Conservation (phyloP, 345 rosid genomes). For the Salix arbutifolia region DNA sequence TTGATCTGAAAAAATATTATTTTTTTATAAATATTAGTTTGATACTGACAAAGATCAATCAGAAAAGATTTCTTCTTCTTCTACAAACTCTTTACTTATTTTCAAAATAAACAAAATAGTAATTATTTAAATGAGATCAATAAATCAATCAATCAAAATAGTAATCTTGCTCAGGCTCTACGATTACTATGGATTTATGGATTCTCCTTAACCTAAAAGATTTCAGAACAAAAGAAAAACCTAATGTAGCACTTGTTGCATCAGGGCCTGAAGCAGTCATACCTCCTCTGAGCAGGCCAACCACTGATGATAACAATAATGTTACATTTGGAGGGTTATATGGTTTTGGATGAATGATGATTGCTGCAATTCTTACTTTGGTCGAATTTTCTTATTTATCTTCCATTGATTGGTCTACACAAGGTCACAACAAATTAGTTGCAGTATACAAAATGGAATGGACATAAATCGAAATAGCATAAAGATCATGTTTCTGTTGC, state of each 20-base stretch:
- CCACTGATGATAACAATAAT: not conserved
- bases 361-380: not conserved
- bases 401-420: not conserved
- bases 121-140: too few relatives aligned
- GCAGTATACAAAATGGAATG: slow-evolving; percentile 16
- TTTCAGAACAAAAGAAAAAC: not conserved
- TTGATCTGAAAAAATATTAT: too few relatives aligned
- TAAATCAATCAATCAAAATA: too few relatives aligned
- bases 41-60: too few relatives aligned
- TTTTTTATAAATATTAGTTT: too few relatives aligned
- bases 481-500: slow-evolving; percentile 22
- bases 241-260: not conserved
- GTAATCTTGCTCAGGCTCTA: not conserved
- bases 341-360: too few relatives aligned
- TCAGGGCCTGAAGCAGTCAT: not conserved
- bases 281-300: not conserved
- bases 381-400: slow-evolving; percentile 32
- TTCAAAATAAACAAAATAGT: too few relatives aligned
- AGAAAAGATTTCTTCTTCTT: too few relatives aligned
- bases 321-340: too few relatives aligned
- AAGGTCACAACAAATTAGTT: slow-evolving; percentile 34
- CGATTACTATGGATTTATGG: not conserved
- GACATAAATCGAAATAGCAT: slow-evolving; percentile 8
- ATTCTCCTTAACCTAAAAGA: not conserved
- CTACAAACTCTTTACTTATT: too few relatives aligned